Conservation (phyloP, 495 filamentous ascomycete genomes). For the Lasiosphaeria miniovina region DNA sequence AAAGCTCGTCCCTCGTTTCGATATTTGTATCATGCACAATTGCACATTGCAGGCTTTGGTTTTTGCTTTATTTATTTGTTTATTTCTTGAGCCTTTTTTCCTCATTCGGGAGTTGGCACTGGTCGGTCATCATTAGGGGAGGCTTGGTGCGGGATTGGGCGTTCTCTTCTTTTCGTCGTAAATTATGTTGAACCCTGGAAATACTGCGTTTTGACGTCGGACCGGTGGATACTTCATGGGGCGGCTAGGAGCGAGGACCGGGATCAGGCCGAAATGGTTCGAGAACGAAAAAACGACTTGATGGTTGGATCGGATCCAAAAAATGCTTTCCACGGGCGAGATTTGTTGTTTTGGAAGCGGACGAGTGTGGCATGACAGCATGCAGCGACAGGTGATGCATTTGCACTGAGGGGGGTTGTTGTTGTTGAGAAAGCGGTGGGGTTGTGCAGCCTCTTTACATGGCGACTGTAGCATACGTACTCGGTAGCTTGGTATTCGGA, state of each 20-base stretch:
- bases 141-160: slow-evolving; percentile 1
- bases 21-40: slow-evolving; percentile 11
- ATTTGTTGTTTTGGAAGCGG: not conserved
- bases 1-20: slow-evolving; percentile 1
- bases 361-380: not conserved
- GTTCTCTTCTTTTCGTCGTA: not conserved
- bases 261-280: not conserved
- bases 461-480: no score
- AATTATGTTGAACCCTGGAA: not conserved
- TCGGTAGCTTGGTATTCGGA: no score
- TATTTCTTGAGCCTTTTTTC: not conserved
- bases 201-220: not conserved
- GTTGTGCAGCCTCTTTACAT: no score
- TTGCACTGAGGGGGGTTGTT: not conserved
- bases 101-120: not conserved
- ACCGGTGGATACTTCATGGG: not conserved
- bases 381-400: not conserved
- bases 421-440: no score
- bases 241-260: not conserved
- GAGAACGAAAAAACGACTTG: not conserved
- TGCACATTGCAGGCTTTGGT: slow-evolving; percentile 4
- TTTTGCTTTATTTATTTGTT: not conserved
- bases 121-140: not conserved
- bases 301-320: not conserved
- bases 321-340: not conserved